A percentile compares a stretch with the other conserved stretches of the same genome.
These are phyloP conservation scores for Paragyromitra xinjiangensis DNA, from an alignment of 495 filamentous ascomycete genomes.

Conservation along the genomic window DNA sequence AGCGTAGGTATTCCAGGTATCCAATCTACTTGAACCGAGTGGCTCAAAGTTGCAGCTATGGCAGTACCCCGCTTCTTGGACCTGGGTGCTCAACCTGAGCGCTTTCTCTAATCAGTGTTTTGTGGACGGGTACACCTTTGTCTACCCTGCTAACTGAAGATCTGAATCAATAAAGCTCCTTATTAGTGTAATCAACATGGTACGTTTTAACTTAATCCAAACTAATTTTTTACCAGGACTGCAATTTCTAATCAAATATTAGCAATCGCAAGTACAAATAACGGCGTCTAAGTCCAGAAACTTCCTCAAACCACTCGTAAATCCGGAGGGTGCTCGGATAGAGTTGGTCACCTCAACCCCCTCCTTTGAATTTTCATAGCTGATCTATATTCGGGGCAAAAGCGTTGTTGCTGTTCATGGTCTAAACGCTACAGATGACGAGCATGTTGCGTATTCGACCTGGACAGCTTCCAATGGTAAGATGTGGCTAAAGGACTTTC, in stretches of 20 bases:
- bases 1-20: no score
- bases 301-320: neutral
- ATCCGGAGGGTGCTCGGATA: neutral
- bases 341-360: neutral
- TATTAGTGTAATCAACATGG: neutral
- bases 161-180: neutral
- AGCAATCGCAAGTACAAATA: neutral
- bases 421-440: neutral
- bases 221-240: neutral
- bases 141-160: neutral
- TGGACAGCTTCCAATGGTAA: neutral
- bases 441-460: neutral
- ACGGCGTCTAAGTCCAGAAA: neutral
- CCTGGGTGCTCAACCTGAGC: no score
- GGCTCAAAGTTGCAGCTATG: no score
- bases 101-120: neutral
- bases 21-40: no score
- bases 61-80: no score
- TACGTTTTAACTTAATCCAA: neutral
- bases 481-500: neutral
- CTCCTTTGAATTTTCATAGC: neutral
- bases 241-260: neutral
- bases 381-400: neutral
- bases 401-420: slow-evolving; percentile 11
- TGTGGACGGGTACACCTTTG: neutral